These are phyloP conservation scores for Hippophae tibetana DNA, from an alignment of 306 rosid genomes.

Conservation along the genomic window DNA sequence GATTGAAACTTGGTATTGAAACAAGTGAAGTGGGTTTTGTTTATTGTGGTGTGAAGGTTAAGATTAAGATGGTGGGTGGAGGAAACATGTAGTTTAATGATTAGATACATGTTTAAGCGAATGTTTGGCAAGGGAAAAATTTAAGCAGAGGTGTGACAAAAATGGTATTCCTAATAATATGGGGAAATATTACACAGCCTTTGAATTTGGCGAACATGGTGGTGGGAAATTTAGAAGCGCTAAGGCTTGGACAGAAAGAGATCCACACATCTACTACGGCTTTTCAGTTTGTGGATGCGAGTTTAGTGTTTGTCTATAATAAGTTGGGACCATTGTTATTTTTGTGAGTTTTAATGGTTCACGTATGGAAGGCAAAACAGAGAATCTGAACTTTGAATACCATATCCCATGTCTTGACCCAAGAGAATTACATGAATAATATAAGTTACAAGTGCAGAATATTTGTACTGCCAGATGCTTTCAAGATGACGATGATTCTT, in stretches of 20 bases:
- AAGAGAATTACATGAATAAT: too few relatives aligned
- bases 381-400: too few relatives aligned
- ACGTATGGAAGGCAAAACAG: not conserved
- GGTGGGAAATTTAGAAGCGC: not conserved
- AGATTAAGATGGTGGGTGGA: constrained; percentile 22
- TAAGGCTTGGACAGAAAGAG: not conserved
- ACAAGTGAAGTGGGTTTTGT: constrained; percentile 6
- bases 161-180: constrained; percentile 23
- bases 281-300: constrained; percentile 29
- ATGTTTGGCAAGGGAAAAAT: not conserved
- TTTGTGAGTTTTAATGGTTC: not conserved
- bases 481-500: too few relatives aligned
- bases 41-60: constrained; percentile 14
- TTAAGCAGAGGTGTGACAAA: not conserved
- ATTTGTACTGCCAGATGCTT: too few relatives aligned
- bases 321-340: not conserved
- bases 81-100: constrained; percentile 43
- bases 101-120: constrained; percentile 42
- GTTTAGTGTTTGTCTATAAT: constrained; percentile 1
- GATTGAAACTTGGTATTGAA: constrained; percentile 22
- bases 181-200: constrained; percentile 20
- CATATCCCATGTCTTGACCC: too few relatives aligned
- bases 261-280: constrained; percentile 23
- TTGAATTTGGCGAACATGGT: constrained; percentile 27
- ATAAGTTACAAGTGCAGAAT: too few relatives aligned